Percentiles rank a stretch among this genome's conserved stretches.
phyloP scores from a whole-genome alignment of 2,329 filamentous ascomycete genomes.

The Cadophora sp. region DNA sequence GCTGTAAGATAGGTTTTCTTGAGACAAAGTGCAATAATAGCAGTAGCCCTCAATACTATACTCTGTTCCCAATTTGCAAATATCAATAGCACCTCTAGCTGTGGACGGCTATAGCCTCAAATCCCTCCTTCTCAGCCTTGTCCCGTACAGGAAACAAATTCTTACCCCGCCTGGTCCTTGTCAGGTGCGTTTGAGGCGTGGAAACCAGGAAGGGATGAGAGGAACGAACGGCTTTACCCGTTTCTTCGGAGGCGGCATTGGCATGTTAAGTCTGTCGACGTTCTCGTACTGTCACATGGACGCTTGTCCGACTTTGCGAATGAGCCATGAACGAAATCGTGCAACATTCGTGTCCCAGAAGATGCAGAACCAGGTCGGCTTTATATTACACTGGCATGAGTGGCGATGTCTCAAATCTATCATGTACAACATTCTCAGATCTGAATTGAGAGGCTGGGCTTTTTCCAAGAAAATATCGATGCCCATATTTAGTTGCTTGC shows the following conservation, averaged over 20 bases:
- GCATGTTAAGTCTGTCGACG: constrained; percentile 24
- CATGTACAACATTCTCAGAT: constrained; percentile 31
- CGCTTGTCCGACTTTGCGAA: constrained; percentile 18
- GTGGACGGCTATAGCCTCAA: constrained; percentile 29
- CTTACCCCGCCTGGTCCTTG: constrained; percentile 26
- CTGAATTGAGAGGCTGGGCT: constrained; percentile 20
- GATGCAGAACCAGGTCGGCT: constrained; percentile 31
- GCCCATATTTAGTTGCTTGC: constrained; percentile 6
- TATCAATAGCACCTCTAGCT: neutral
- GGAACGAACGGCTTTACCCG: constrained; percentile 37
- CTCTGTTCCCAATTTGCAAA: neutral
- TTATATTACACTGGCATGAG: constrained; percentile 38
- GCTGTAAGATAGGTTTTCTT: neutral
- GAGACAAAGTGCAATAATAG: constrained; percentile 1
- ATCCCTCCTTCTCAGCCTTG: constrained; percentile 28
- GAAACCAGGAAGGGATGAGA: constrained; percentile 9
- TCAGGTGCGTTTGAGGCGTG: constrained; percentile 20
- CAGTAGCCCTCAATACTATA: neutral
- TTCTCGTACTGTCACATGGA: constrained; percentile 42
- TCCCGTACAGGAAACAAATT: constrained; percentile 13
- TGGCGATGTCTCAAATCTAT: constrained; percentile 29
- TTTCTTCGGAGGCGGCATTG: constrained; percentile 33
- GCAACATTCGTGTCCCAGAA: constrained; percentile 40
- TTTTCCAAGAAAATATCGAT: neutral
- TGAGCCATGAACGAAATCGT: constrained; percentile 31